A percentile compares a stretch with the other conserved stretches of the same genome.
Evolutionary conservation across 2,329 filamentous ascomycete species (phyloP).

Genomic region (Zasmidium citrigriseum): DNA sequence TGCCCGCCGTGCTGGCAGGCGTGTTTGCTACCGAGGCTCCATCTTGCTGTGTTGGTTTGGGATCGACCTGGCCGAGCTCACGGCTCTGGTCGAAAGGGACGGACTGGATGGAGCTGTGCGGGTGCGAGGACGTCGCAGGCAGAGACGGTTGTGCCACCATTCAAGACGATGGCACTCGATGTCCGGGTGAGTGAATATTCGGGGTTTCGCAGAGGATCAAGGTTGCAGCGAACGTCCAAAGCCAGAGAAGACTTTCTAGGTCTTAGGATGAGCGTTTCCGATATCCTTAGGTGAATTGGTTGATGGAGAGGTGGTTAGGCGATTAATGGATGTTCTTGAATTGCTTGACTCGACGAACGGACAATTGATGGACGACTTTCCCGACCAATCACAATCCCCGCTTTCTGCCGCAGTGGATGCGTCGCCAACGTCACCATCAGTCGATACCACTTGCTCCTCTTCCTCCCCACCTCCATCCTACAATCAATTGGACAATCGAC

Average conservation of each 20-base stretch:
- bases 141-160: conserved; percentile 11
- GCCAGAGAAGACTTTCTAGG: too few relatives aligned
- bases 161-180: conserved; percentile 1
- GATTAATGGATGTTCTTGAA: too few relatives aligned
- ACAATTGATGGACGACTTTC: background rate
- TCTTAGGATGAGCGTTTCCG: too few relatives aligned
- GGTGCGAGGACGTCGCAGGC: background rate
- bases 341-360: too few relatives aligned
- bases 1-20: conserved; percentile 8
- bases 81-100: conserved; percentile 6
- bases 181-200: too few relatives aligned
- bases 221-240: too few relatives aligned
- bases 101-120: background rate
- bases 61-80: conserved; percentile 31
- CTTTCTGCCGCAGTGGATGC: background rate
- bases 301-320: too few relatives aligned
- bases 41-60: conserved; percentile 16
- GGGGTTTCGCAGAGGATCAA: too few relatives aligned
- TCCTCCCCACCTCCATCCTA: background rate
- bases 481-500: background rate
- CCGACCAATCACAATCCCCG: background rate
- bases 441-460: background rate
- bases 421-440: background rate
- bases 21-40: conserved; percentile 14
- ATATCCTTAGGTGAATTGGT: too few relatives aligned